A percentile compares a stretch with the other conserved stretches of the same genome.
These are phyloP conservation scores for Suillus paluster DNA, from an alignment of 768 basidiomycete genomes.

Conservation along the genomic window DNA sequence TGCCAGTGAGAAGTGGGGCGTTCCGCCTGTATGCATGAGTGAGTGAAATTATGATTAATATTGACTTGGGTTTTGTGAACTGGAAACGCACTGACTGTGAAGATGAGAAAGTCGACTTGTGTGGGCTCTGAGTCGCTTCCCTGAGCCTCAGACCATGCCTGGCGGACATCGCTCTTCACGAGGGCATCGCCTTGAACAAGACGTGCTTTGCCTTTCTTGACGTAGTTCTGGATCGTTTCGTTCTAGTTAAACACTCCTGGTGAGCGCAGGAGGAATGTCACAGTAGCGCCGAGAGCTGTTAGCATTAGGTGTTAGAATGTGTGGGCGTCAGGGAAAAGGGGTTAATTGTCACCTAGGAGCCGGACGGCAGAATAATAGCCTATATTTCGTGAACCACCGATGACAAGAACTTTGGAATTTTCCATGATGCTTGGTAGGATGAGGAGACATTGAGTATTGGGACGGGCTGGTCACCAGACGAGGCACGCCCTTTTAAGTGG, in stretches of 20 bases:
- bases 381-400: constrained; percentile 62
- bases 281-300: constrained; percentile 58
- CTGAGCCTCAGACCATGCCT: constrained; percentile 53
- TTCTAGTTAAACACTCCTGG: constrained; percentile 58
- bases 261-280: constrained; percentile 66
- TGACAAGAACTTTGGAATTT: constrained; percentile 43
- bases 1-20: constrained; percentile 45
- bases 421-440: background rate
- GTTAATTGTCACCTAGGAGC: constrained; percentile 48
- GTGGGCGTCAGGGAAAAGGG: background rate
- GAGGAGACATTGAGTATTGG: background rate
- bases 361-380: constrained; percentile 53
- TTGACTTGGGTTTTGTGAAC: background rate
- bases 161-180: constrained; percentile 51
- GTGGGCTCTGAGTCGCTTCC: no score
- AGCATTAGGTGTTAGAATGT: background rate
- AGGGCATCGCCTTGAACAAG: constrained; percentile 67
- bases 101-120: constrained; percentile 58
- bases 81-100: constrained; percentile 57
- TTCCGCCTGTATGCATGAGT: constrained; percentile 44
- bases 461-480: background rate
- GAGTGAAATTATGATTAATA: constrained; percentile 1
- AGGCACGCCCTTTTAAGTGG: background rate
- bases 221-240: constrained; percentile 51
- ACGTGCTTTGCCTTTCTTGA: constrained; percentile 54